Evolutionary conservation across 108 stramenopile genomes (phyloP).

Genomic region (Licmophora abbreviata): DNA sequence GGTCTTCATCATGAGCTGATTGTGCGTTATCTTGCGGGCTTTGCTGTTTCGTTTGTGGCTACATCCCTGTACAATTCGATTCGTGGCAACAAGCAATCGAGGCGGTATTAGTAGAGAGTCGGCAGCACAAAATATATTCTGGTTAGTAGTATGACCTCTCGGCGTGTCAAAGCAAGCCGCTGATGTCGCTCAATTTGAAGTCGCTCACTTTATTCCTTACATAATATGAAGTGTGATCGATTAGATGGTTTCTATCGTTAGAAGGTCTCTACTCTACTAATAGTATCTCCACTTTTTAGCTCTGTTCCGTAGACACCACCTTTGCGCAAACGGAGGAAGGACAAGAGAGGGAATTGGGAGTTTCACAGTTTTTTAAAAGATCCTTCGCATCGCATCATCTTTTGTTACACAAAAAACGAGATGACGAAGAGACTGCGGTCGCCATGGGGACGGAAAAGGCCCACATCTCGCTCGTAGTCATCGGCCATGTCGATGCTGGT

Average conservation of each 20-base stretch:
- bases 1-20: constrained; percentile 78
- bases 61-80: constrained; percentile 36
- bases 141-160: too few species aligned
- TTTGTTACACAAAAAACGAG: not conserved
- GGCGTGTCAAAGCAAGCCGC: too few species aligned
- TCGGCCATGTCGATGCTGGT: constrained; percentile 56
- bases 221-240: too few species aligned
- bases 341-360: too few species aligned
- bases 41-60: constrained; percentile 51
- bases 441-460: constrained; percentile 44
- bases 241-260: not conserved
- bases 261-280: not conserved
- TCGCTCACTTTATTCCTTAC: too few species aligned
- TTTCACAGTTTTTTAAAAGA: not conserved
- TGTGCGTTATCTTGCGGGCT: constrained; percentile 56
- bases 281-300: not conserved
- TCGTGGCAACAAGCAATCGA: too few species aligned
- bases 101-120: too few species aligned
- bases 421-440: not conserved
- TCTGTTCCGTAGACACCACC: not conserved
- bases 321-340: not conserved
- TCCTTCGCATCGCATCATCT: not conserved
- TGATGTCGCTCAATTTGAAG: too few species aligned
- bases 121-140: too few species aligned
- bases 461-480: constrained; percentile 67